Evolutionary conservation across 2,329 filamentous ascomycete genomes (phyloP).

Genomic region (Nemania diffusa): DNA sequence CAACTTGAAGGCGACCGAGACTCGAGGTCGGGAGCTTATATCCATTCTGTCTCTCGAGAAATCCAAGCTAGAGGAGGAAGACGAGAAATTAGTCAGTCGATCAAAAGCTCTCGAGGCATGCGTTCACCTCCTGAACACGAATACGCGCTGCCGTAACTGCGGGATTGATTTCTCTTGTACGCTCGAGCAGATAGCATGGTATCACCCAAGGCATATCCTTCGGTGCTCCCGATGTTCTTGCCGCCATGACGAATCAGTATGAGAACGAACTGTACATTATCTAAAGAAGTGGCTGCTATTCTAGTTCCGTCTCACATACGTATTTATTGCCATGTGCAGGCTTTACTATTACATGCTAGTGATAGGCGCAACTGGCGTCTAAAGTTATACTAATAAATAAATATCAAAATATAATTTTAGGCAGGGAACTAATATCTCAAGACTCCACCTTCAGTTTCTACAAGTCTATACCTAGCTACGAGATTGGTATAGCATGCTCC

Average conservation of each 20-base stretch:
- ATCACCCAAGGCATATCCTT: conserved; percentile 2
- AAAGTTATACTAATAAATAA: too few relatives aligned
- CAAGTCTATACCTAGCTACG: too few relatives aligned
- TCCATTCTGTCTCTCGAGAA: neutral
- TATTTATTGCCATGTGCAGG: neutral
- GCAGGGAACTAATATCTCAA: too few relatives aligned
- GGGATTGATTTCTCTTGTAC: neutral
- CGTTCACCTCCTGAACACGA: neutral
- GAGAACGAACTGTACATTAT: neutral
- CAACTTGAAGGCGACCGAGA: neutral
- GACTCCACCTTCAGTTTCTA: too few relatives aligned
- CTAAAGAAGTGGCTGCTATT: neutral
- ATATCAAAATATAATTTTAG: too few relatives aligned
- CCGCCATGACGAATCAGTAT: neutral
- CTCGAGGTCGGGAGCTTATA: neutral
- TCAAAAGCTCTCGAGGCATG: neutral
- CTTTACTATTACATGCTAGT: neutral
- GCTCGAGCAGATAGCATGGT: neutral
- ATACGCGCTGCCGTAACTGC: neutral
- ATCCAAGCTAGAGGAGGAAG: neutral
- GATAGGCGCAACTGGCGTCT: too few relatives aligned
- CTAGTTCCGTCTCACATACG: too few relatives aligned
- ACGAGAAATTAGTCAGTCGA: neutral
- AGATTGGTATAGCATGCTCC: too few relatives aligned
- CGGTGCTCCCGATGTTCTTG: neutral